Evolutionary conservation across 768 basidiomycete genomes (phyloP), one percentile per base, ranked within the genome.

Genomic region (Lyophyllum decastes): DNA sequence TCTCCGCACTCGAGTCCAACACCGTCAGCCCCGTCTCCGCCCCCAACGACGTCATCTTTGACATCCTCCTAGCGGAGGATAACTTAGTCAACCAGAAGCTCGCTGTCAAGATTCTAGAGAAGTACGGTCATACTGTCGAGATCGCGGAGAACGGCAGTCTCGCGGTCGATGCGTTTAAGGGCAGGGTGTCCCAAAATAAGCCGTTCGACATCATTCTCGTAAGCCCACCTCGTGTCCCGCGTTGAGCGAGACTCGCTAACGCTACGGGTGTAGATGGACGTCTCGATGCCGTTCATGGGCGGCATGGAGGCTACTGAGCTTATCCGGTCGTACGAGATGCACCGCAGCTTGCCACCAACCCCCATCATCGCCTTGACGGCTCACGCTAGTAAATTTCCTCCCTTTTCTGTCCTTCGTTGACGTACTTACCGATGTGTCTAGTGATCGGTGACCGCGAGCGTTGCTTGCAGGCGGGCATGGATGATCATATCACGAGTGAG

Each of bases 251-350:
- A 8, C 12, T 17, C 62, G 16, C 60, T 61, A 30, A 58, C n/a
- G 41, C 50, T 57, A 25, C 2, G 45, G 12, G 50, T 51, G 16
- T 59, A 96, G 92, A 98, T 98, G 96, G 95, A 98, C 66, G 90
- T 97, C 14, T 97, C 95, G 11, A 95, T 96, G 94, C 94, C 95
- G 6, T 89, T 95, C 73, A 98, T 98, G 94, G 95, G 95, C 49
- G 95, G 96, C 61, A 94, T 96, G 88, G 95, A 99, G 73, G 94
- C 96, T 1, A 99, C 97, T 0, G 89, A 94, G 62, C 78, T 93
- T 56, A 97, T 98, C 60, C 86, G 96, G 51, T 82, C 85, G 35
- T 93, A 87, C 68, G 96, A 98, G 76, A 75, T 81, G 69, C 81
- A 87, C 16, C 50, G 58, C 3, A 80, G 85, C 8, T 76, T 94